Evolutionary conservation across 129 eudicot species (phyloP).

Genomic region (Oenanthe sinensis): DNA sequence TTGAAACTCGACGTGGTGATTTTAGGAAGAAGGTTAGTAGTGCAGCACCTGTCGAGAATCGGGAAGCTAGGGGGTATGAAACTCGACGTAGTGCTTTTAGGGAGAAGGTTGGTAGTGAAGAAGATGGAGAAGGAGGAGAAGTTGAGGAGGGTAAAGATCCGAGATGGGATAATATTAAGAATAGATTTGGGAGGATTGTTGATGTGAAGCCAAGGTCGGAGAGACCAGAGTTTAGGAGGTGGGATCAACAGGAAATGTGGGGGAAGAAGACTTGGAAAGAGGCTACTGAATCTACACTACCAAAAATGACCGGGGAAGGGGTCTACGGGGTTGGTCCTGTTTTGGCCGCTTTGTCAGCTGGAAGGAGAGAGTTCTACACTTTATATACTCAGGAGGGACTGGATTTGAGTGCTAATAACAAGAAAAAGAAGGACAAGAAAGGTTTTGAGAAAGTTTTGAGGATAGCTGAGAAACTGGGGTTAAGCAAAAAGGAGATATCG

Average conservation of each 20-base stretch:
- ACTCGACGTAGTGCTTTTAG: constrained; percentile 14
- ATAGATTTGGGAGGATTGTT: constrained; percentile 28
- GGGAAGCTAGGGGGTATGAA: constrained; percentile 18
- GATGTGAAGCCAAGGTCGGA: constrained; percentile 33
- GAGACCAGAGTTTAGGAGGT: constrained; percentile 43
- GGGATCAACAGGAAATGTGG: constrained; percentile 72
- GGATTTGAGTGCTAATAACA: constrained; percentile 65
- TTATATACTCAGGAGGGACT: constrained; percentile 81
- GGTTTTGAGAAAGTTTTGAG: constrained; percentile 72
- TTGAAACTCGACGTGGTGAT: constrained; percentile 16
- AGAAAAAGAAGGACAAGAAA: constrained; percentile 87
- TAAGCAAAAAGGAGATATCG: constrained; percentile 53
- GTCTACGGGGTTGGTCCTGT: constrained; percentile 93
- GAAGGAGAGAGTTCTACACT: constrained; percentile 68
- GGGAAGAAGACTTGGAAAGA: constrained; percentile 85
- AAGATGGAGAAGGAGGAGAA: constrained; percentile 35
- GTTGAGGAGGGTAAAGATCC: constrained; percentile 43
- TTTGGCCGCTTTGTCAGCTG: constrained; percentile 78
- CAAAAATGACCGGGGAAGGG: constrained; percentile 79
- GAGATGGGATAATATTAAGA: constrained; percentile 68
- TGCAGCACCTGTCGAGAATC: constrained; percentile 9
- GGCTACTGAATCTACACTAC: constrained; percentile 71
- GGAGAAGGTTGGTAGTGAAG: constrained; percentile 14
- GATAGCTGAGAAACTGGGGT: constrained; percentile 65
- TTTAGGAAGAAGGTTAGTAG: constrained; percentile 15